Evolutionary conservation across 2,329 filamentous ascomycete species (phyloP), one percentile per base, ranked within the genome.

Genomic region (Sclerotinia subarctica): DNA sequence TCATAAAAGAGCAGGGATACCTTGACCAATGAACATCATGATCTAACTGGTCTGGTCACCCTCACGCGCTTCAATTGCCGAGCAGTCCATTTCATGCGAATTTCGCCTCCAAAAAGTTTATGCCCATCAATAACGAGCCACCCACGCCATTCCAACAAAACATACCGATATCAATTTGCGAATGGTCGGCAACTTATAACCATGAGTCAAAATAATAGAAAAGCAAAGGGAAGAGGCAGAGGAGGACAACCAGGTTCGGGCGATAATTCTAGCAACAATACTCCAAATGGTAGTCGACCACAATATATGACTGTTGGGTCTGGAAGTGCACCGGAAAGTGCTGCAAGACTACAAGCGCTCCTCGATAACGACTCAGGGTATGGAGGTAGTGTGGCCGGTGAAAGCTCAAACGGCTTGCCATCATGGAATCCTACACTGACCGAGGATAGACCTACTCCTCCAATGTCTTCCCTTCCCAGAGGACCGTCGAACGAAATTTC

Each of bases 301-400:
- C 84, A 88, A 69, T 97, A 94, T 80, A 92, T 96, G 89, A 96
- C 92, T 6, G 92, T 97, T 63, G 94, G 94, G 68, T 88, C 85
- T 72, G 94, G 94, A 65, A 88, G 89, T 66, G 88, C 90, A 29
- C 94, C 94, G 26, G 88, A 93, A 76, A 92, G 92, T 77, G 94
- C 93, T 49, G 86, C 90, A 42, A 89, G 89, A 67, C 83, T 98
- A 51, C 92, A 95, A 79, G 88, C 89, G 24, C 86, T 96, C 74
- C 82, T 98, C 67, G 92, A 96, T 70, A 83, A 88, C 68, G 95
- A 99, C 78, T 98, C 94, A 24, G 95, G 94, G 8, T 98, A 98
- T 76, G 94, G 93, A 67, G 91, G 90, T 56, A 97, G 92, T 77
- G 84, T 90, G 62, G 82, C 86, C 42, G 89, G 88, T 69, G 90